Conservation (phyloP, 257 asterid species). For the Penstemon davidsonii region DNA sequence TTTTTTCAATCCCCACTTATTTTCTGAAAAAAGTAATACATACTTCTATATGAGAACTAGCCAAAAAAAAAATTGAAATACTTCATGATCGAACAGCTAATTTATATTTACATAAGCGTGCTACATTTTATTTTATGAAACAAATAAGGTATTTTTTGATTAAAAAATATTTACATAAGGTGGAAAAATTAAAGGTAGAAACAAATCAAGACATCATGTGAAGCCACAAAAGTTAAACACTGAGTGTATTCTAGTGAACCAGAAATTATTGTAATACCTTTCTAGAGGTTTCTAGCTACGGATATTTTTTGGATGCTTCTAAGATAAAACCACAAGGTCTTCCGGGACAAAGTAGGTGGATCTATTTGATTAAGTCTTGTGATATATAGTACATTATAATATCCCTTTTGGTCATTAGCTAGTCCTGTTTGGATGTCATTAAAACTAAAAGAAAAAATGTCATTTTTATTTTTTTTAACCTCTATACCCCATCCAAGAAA, state of each 20-base stretch:
- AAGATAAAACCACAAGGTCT: constrained; percentile 17
- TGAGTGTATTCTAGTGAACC: background rate
- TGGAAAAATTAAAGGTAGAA: no score
- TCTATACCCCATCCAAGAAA: constrained; percentile 4
- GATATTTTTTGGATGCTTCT: constrained; percentile 24
- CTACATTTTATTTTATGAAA: no score
- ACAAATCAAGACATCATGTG: background rate
- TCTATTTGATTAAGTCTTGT: background rate
- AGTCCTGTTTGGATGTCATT: constrained; percentile 1
- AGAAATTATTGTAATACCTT: no score
- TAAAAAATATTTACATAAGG: no score
- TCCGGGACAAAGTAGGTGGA: constrained; percentile 23
- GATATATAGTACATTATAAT: background rate
- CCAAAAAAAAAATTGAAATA: no score
- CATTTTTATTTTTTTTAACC: background rate
- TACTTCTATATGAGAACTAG: no score
- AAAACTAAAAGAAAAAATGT: constrained; percentile 17
- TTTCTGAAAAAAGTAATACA: no score
- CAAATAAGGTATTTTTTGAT: no score
- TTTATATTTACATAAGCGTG: no score
- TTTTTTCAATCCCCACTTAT: no score
- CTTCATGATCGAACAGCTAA: no score
- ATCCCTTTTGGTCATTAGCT: background rate
- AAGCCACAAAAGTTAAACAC: background rate
- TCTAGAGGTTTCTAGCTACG: background rate